Evolutionary conservation across 352 stramenopile genomes (phyloP).

Genomic region (Elongisporangium anandrum): DNA sequence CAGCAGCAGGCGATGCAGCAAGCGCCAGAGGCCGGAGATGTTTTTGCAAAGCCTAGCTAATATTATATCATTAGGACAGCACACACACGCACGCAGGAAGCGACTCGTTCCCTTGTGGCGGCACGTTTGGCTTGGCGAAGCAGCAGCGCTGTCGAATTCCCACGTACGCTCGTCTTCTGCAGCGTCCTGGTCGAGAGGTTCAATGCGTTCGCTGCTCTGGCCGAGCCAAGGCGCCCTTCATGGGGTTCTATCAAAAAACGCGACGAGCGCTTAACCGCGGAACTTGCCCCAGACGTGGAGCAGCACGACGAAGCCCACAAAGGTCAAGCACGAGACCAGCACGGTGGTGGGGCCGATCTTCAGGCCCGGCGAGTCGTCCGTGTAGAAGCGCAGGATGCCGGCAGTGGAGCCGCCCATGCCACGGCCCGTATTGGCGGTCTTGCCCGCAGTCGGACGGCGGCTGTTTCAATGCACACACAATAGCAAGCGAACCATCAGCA

Average conservation of each 20-base stretch:
- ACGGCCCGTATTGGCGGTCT: conserved; percentile 66
- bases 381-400: conserved; percentile 97
- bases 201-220: background rate
- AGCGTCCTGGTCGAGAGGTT: too few species aligned
- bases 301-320: conserved; percentile 96
- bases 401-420: conserved; percentile 82
- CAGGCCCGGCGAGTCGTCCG: conserved; percentile 94
- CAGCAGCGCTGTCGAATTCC: background rate
- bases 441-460: conserved; percentile 47
- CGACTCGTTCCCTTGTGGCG: background rate
- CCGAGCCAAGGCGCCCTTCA: background rate
- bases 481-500: conserved; percentile 1
- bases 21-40: conserved; percentile 1
- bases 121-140: background rate
- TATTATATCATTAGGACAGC: conserved; percentile 26
- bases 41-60: conserved; percentile 20
- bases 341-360: conserved; percentile 96
- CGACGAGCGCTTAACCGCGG: conserved; percentile 47
- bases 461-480: conserved; percentile 12
- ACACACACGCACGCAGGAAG: conserved; percentile 1
- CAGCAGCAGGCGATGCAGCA: conserved; percentile 32
- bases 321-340: conserved; percentile 93
- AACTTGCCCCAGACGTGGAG: conserved; percentile 98
- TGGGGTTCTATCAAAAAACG: background rate
- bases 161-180: too few species aligned